phyloP scores from a whole-genome alignment of 202 grass and related monocot species.

The Brachypodium distachyon region DNA sequence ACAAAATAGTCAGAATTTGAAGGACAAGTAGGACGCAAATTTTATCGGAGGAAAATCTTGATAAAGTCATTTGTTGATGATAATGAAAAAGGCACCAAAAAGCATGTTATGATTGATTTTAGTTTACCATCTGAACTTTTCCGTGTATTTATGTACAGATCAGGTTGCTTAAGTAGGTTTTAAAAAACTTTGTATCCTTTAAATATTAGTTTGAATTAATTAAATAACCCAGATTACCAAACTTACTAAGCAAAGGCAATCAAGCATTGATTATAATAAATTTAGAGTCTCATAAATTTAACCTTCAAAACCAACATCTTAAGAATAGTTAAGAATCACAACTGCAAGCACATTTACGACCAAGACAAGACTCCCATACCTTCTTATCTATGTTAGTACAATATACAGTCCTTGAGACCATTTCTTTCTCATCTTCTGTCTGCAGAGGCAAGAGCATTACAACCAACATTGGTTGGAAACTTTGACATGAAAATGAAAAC shows the following conservation, averaged over 20 bases:
- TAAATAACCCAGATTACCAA: background rate
- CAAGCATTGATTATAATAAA: background rate
- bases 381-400: conserved; percentile 99
- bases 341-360: background rate
- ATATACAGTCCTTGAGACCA: conserved; percentile 96
- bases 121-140: background rate
- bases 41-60: background rate
- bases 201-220: background rate
- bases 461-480: background rate
- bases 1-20: background rate
- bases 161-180: background rate
- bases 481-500: background rate
- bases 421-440: conserved; percentile 91
- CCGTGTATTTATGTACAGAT: background rate
- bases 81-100: background rate
- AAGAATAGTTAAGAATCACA: background rate
- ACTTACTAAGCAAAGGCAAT: background rate
- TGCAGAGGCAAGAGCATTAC: conserved; percentile 12
- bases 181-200: background rate
- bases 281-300: background rate
- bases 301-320: background rate
- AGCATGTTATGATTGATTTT: background rate
- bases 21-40: background rate
- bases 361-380: conserved; percentile 23
- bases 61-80: background rate